phyloP scores from a whole-genome alignment of 371 early-diverging fungal genomes.

The Gilbertella persicaria region DNA sequence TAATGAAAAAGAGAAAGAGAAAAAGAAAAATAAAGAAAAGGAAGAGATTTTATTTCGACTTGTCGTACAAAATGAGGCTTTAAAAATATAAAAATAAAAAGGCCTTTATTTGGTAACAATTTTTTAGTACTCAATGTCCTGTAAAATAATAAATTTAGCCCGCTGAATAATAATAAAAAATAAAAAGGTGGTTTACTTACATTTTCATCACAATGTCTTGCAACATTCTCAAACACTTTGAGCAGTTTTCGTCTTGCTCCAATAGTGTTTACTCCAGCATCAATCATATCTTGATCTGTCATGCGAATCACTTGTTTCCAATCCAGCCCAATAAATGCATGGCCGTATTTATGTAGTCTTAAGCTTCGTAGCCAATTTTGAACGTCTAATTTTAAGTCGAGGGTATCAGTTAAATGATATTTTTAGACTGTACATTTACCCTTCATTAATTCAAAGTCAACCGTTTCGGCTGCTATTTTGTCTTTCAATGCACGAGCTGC shows the following conservation, averaged over 20 bases:
- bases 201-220: constrained; percentile 47
- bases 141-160: background rate
- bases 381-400: constrained; percentile 62
- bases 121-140: constrained; percentile 16
- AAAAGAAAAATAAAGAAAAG: constrained; percentile 5
- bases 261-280: constrained; percentile 88
- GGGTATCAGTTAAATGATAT: background rate
- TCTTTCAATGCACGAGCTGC: constrained; percentile 65
- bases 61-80: constrained; percentile 2
- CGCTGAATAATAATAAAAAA: background rate
- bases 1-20: constrained; percentile 1
- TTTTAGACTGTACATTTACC: constrained; percentile 42
- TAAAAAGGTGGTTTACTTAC: too few relatives aligned
- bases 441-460: constrained; percentile 77
- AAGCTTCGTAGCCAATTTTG: constrained; percentile 90
- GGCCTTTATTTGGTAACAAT: too few relatives aligned
- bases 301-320: constrained; percentile 89
- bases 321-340: constrained; percentile 81
- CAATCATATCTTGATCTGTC: constrained; percentile 79
- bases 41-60: background rate
- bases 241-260: constrained; percentile 95
- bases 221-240: constrained; percentile 93
- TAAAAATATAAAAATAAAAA: background rate
- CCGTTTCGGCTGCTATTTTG: constrained; percentile 78
- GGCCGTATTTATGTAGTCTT: constrained; percentile 94